Conservation (phyloP, 805 yeast species). For the Candida silvicultrix region DNA sequence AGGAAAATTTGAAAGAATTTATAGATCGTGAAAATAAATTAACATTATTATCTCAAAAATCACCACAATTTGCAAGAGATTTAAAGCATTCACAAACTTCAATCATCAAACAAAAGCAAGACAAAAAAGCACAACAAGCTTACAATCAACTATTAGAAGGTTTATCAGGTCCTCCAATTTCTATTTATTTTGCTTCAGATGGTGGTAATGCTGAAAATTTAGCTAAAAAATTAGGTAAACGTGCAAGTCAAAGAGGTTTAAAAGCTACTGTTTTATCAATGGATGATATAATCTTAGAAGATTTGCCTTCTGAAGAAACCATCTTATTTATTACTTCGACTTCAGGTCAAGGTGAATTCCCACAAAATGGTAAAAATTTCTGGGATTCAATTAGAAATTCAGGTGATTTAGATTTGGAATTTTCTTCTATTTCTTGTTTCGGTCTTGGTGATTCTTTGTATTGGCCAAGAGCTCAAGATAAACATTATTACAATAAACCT, state of each 20-base stretch:
- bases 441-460: constrained; percentile 94
- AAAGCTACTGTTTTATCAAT: constrained; percentile 44
- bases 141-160: constrained; percentile 75
- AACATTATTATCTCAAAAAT: constrained; percentile 61
- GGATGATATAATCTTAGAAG: constrained; percentile 55
- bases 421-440: constrained; percentile 63
- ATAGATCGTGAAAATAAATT: constrained; percentile 87
- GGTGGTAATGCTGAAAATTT: constrained; percentile 87
- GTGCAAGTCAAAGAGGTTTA: constrained; percentile 49
- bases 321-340: constrained; percentile 72
- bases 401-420: constrained; percentile 60
- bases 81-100: constrained; percentile 58
- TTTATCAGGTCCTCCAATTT: constrained; percentile 78
- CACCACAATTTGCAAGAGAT: constrained; percentile 74
- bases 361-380: constrained; percentile 66
- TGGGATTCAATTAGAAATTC: constrained; percentile 72
- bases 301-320: constrained; percentile 42
- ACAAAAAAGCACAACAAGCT: constrained; percentile 67
- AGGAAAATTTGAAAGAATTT: constrained; percentile 69
- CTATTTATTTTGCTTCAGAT: constrained; percentile 82
- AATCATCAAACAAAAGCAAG: constrained; percentile 53
- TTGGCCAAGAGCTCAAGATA: constrained; percentile 97
- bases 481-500: constrained; percentile 91
- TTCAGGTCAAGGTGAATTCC: constrained; percentile 93
- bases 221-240: constrained; percentile 57